Evolutionary conservation across 2,329 filamentous ascomycete genomes (phyloP), one percentile per base, ranked within the genome.

Genomic region (Sporothrix pallida): DNA sequence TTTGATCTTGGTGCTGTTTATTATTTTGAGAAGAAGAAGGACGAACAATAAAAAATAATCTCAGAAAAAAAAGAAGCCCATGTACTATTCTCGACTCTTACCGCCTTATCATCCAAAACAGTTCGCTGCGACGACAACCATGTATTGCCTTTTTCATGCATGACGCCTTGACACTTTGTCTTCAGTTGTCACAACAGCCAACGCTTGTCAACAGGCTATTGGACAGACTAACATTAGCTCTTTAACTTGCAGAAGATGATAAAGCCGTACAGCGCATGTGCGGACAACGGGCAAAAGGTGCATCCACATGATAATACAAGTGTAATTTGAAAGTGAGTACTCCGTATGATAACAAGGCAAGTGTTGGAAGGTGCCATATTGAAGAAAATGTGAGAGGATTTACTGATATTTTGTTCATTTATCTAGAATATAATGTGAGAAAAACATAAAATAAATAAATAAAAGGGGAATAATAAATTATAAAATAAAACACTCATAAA

Each of bases 181-280:
- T 42, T 42, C 48, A 3, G 69, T 26, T 58, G 31, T 58, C 69
- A 62, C 54, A 62, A 37, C 69, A 48, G 7, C 54, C 54, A 23
- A 48, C 37, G 42, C 54, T 60, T 63, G 70, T 63, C 70, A 71
- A 71, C 56, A 52, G 44, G 23, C 23, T 52, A 71, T 71, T 71
- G 70, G 70, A 48, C 42, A 48, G 54, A 9, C 54, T 62, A 17
- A 20, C 48, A 69, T 71, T 60, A 60, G 69, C 20, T 48, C 7
- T 52, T 5, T 31, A 23, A 52, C 44, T 71, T 62, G 56, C 70
- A 60, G 23, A 26, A 70, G 20, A 23, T 10, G n/a, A 67, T 48
- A 23, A 67, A 46, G 23, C 12, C 15, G 23, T 9, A 15, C 31
- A 5, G 31, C 31, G 31, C 31, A 37, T 37, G 4, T 37, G 31